phyloP scores from a whole-genome alignment of 2,329 filamentous ascomycete genomes.

The Sclerotinia minor region DNA sequence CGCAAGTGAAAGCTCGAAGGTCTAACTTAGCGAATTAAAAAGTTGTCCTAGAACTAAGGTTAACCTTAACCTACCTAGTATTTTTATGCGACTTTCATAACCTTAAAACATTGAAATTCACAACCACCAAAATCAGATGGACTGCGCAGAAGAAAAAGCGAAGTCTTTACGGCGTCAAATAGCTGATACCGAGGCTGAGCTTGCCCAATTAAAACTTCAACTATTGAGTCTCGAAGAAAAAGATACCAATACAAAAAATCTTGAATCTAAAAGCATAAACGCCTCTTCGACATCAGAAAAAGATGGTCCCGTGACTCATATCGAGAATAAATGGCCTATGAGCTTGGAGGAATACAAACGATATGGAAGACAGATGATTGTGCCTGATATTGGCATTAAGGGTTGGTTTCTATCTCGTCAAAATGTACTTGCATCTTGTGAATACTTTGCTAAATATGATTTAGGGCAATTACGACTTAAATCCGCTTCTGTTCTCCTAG shows the following conservation, averaged over 20 bases:
- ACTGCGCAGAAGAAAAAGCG: constrained; percentile 39
- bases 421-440: neutral
- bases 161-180: constrained; percentile 52
- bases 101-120: neutral
- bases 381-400: constrained; percentile 75
- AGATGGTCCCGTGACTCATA: constrained; percentile 28
- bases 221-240: constrained; percentile 43
- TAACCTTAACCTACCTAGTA: neutral
- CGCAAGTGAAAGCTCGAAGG: neutral
- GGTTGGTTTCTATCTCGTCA: constrained; percentile 48
- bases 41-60: constrained; percentile 1
- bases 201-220: constrained; percentile 49
- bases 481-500: constrained; percentile 69
- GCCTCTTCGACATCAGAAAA: neutral
- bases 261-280: neutral
- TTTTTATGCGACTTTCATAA: constrained; percentile 11
- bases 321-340: constrained; percentile 63
- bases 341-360: constrained; percentile 73
- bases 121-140: constrained; percentile 41
- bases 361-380: constrained; percentile 89
- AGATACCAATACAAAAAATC: neutral
- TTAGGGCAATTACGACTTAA: constrained; percentile 75
- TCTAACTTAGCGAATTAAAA: constrained; percentile 19
- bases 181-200: constrained; percentile 49
- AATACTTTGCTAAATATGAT: neutral